Percentiles rank a stretch among this genome's conserved stretches.
phyloP scores from a whole-genome alignment of 1,139 yeast genomes.

The Candida freyschussii region DNA sequence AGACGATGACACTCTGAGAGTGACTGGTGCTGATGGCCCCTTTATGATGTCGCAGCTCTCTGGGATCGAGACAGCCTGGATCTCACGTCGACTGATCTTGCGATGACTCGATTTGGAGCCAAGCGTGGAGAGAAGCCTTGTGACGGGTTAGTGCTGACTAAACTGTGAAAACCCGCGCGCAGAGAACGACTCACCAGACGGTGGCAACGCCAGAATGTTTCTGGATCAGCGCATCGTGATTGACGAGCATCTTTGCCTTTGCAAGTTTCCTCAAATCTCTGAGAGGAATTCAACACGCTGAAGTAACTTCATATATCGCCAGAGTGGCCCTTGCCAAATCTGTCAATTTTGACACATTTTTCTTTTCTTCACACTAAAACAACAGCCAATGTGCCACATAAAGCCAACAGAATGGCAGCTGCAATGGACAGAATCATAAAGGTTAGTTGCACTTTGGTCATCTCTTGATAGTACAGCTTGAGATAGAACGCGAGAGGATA shows the following conservation, averaged over 20 bases:
- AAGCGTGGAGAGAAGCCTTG: slow-evolving; percentile 37
- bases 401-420: slow-evolving; percentile 13
- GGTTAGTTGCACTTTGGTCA: slow-evolving; percentile 3
- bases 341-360: slow-evolving; percentile 3
- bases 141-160: slow-evolving; percentile 1
- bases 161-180: too few species aligned
- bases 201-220: slow-evolving; percentile 28
- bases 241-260: slow-evolving; percentile 16
- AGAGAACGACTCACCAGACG: slow-evolving; percentile 25
- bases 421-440: slow-evolving; percentile 8
- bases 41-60: slow-evolving; percentile 37
- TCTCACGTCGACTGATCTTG: slow-evolving; percentile 33
- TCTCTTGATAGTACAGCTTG: slow-evolving; percentile 23
- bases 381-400: slow-evolving; percentile 24
- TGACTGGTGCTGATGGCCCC: slow-evolving; percentile 26
- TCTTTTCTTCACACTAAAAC: slow-evolving; percentile 9
- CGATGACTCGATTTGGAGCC: slow-evolving; percentile 34
- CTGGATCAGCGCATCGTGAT: slow-evolving; percentile 21
- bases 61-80: slow-evolving; percentile 44
- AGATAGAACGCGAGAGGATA: slow-evolving; percentile 64
- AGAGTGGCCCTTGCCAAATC: background rate
- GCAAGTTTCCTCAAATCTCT: too few species aligned
- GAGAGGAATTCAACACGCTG: too few species aligned
- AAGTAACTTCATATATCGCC: background rate
- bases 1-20: slow-evolving; percentile 45